Evolutionary conservation across 306 rosid genomes (phyloP), one percentile per base, ranked within the genome.

Genomic region (Rosa chinensis): DNA sequence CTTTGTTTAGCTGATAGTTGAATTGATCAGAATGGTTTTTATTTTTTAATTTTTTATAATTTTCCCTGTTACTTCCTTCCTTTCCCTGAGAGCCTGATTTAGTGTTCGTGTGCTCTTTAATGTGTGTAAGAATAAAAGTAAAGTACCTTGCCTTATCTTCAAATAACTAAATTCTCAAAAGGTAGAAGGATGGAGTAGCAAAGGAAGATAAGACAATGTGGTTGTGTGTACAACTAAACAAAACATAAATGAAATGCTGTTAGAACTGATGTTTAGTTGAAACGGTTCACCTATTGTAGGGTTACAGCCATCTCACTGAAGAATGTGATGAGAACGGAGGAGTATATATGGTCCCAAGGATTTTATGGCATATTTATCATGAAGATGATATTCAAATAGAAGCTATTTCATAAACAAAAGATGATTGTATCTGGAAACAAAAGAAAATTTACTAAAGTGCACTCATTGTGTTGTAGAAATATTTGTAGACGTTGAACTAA

Each of bases 361-460:
- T 35, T 52, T 17, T 48, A 39, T 77, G 66, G 13, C 44, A 52
- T 67, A 64, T 64, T 32, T 35, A 35, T 64, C 52, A 77, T 39
- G 62, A n/a, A 50, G 50, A 49, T 35, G 63, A 20, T 39, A 16
- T 77, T 16, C 53, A 66, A 53, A 18, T 8, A 21, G 12, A 66
- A 73, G 17, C 37, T 72, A 32, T 85, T 77, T 66, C 17, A 67
- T 67, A 49, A 67, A 55, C 59, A 68, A 53, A 40, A n/a, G 17
- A 14, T 40, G 68, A 52, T 8, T 32, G 20, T 32, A 5, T 13
- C 40, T 32, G 20, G 43, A 32, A 28, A 32, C 43, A 32, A 32
- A 61, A 10, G 39, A 21, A 23, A 55, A 12, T 9, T 53, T 18
- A 53, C 5, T 13, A 6, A 39, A 58, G 23, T 42, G n/a, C 59